phyloP scores from a whole-genome alignment of 164 flowering plant genomes.

The Cinnamomum micranthum region DNA sequence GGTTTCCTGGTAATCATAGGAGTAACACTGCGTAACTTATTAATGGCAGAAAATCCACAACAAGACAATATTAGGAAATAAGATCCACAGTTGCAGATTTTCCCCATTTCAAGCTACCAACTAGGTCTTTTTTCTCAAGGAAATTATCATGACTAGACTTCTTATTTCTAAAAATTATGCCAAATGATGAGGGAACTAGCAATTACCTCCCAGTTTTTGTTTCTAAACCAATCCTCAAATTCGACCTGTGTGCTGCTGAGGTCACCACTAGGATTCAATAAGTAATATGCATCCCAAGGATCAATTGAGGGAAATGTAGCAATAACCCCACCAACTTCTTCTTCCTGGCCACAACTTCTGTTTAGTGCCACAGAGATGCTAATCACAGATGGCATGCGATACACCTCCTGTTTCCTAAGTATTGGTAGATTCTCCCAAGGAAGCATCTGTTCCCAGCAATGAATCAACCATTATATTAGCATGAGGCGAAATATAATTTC shows the following conservation, averaged over 20 bases:
- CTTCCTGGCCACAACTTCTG: constrained; percentile 28
- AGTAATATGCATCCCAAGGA: constrained; percentile 85
- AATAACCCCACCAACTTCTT: constrained; percentile 16
- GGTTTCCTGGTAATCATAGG: neutral
- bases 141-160: too few species aligned
- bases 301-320: constrained; percentile 67
- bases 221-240: constrained; percentile 88
- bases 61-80: neutral
- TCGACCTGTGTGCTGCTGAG: constrained; percentile 60
- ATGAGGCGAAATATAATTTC: neutral
- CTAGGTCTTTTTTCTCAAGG: neutral
- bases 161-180: neutral
- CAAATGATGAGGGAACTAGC: neutral
- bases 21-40: neutral
- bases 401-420: constrained; percentile 74
- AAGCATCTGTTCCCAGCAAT: constrained; percentile 66
- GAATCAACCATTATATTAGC: neutral
- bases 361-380: constrained; percentile 53
- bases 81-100: neutral
- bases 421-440: constrained; percentile 94
- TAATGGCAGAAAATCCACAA: neutral
- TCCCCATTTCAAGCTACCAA: neutral
- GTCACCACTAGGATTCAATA: constrained; percentile 94
- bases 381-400: constrained; percentile 92
- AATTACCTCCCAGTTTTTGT: constrained; percentile 70